phyloP scores from a whole-genome alignment of 306 rosid species.

The Cucurbita ficifolia region DNA sequence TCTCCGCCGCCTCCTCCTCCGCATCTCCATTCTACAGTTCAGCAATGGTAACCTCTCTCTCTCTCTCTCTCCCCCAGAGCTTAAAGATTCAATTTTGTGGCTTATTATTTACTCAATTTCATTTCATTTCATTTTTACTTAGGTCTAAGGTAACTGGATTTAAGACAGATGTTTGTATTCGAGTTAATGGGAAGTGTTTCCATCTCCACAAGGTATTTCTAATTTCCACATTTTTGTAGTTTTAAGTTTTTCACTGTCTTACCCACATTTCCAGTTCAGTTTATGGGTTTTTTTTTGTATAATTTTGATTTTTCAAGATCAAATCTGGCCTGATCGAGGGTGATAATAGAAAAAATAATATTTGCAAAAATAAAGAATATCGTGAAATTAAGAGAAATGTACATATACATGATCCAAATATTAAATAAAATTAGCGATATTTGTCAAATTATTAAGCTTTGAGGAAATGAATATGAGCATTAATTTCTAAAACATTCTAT shows the following conservation, averaged over 20 bases:
- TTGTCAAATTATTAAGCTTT: neutral
- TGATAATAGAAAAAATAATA: no score
- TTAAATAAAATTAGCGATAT: neutral
- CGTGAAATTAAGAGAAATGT: neutral
- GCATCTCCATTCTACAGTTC: conserved; percentile 31
- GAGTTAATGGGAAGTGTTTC: conserved; percentile 58
- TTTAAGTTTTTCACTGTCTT: no score
- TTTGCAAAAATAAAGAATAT: no score
- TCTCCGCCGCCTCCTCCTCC: conserved; percentile 15
- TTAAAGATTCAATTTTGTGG: neutral
- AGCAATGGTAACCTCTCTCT: conserved; percentile 33
- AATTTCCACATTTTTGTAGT: neutral
- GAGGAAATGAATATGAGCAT: neutral
- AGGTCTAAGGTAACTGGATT: conserved; percentile 40
- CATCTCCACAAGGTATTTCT: conserved; percentile 57
- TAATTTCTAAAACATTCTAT: neutral
- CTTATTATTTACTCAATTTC: neutral
- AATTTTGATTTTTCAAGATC: no score
- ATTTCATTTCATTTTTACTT: neutral
- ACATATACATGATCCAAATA: no score
- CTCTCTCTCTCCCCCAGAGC: neutral
- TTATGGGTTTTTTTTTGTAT: neutral
- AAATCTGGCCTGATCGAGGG: no score
- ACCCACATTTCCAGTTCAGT: no score
- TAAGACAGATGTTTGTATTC: conserved; percentile 39